Conservation (phyloP, 1,284 basidiomycete genomes). For the Ganoderma sinense region DNA sequence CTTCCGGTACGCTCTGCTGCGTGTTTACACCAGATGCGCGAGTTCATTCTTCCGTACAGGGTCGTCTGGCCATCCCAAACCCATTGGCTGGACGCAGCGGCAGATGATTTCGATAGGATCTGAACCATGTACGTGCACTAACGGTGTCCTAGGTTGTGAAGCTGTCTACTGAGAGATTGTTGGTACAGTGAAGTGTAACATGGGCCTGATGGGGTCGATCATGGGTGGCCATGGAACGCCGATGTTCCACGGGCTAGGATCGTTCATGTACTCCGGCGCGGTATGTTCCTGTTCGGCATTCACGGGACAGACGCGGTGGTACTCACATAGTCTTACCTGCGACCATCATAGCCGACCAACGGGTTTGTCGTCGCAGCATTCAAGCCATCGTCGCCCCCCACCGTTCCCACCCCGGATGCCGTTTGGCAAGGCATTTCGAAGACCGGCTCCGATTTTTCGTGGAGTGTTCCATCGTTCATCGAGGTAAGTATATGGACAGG, state of each 20-base stretch:
- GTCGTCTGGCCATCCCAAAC: conserved; percentile 13
- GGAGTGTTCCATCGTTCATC: conserved; percentile 37
- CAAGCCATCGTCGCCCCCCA: conserved; percentile 28
- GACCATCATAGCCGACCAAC: conserved; percentile 13
- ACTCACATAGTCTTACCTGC: not conserved
- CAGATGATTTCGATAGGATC: not conserved
- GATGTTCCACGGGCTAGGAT: conserved; percentile 35
- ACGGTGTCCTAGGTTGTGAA: not conserved
- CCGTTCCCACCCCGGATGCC: conserved; percentile 30
- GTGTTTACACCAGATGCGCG: conserved; percentile 19
- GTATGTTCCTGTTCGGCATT: conserved; percentile 15
- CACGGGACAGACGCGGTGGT: not conserved
- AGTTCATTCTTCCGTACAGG: conserved; percentile 17
- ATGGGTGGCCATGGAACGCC: conserved; percentile 30
- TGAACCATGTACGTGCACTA: not conserved
- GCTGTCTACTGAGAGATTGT: not conserved
- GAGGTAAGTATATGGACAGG: conserved; percentile 31
- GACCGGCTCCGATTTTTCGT: conserved; percentile 28
- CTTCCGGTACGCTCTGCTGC: conserved; percentile 31
- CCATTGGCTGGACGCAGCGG: conserved; percentile 1
- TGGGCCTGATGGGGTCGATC: conserved; percentile 15
- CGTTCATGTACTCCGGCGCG: conserved; percentile 20
- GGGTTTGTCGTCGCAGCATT: conserved; percentile 27
- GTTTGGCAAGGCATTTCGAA: conserved; percentile 29
- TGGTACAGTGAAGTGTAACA: conserved; percentile 16